Base-by-base conservation (phyloP, 2,329 filamentous ascomycete genomes). In the Polychaeton citri region DNA sequence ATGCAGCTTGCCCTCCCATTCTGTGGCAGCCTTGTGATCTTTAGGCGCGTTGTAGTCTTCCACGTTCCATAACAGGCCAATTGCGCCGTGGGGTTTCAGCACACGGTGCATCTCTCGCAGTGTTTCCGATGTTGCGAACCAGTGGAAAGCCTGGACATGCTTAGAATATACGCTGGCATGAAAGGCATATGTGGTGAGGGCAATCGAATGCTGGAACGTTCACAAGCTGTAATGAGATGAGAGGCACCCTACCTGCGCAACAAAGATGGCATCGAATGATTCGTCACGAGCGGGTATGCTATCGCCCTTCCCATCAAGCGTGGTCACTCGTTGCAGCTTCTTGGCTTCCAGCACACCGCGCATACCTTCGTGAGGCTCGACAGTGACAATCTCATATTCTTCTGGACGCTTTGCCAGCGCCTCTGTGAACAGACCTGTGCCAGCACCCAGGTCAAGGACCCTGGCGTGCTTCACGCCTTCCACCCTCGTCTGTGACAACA, bases 351-450 rank as follows among this genome's bases (percentile, higher is more conserved):
- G 61, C 46, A 73, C 68, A 32, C 61, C 61, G 26, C 79, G 64
- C 79, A 85, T 85, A n/a, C 64, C 67, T 38, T 60, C 60, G 48
- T 81, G 71, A 17, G 79, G 79, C 55, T 82, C 70, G 33, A 83
- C 62, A 32, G 76, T 71, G 32, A 76, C 49, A 42, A 85, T 62
- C 30, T 71, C 51, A 55, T 71, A 82, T 5, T 58, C 51, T 55
- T 83, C 80, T 1, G 66, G 60, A 19, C 77, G 62, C 10, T 55
- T 60, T 5, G 73, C 71, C 21, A 85, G 63, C 13, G 68, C 47
- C 52, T 78, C 73, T 0, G 79, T 82, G 49, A 82, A 76, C 49
- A 81, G 81, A 18, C 79, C 79, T 1, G 78, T 81, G 0, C 79
- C 78, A 3, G 76, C 74, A 2, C 70, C 79, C 13, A 83, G 61